Conservation (phyloP, 2,329 filamentous ascomycete genomes). For the Botrytis fragariae region DNA sequence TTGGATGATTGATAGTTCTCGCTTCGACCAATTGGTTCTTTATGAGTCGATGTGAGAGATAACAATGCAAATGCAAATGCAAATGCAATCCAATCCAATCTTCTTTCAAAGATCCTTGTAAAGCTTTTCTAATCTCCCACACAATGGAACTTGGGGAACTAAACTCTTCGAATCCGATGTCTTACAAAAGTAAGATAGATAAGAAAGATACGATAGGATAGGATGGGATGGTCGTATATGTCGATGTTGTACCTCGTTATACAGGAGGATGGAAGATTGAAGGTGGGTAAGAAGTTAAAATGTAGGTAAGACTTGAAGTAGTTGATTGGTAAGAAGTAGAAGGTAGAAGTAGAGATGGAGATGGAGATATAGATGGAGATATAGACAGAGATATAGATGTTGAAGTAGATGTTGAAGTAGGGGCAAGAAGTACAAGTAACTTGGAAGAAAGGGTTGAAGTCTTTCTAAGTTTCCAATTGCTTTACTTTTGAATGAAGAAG, state of each 20-base stretch:
- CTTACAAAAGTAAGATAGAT: slow-evolving; percentile 2
- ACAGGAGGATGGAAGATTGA: background rate
- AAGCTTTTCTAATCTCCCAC: background rate
- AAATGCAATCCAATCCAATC: slow-evolving; percentile 4
- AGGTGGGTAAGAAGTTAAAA: background rate
- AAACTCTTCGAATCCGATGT: background rate
- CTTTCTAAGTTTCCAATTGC: background rate
- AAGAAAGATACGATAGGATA: background rate
- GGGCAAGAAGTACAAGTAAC: background rate
- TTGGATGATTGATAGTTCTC: background rate
- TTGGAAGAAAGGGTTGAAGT: slow-evolving; percentile 13
- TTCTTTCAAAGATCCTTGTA: background rate
- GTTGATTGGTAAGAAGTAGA: background rate
- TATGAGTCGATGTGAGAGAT: background rate
- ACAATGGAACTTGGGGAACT: background rate
- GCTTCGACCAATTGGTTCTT: background rate
- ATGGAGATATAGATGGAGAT: background rate
- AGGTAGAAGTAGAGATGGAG: background rate
- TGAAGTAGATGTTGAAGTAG: background rate
- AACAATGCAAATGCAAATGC: background rate
- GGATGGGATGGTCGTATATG: background rate
- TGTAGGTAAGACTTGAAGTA: background rate
- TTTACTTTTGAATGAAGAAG: background rate
- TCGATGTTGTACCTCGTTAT: background rate
- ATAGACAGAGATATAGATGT: background rate